These are phyloP conservation scores for Orychophragmus violaceus DNA, from an alignment of 345 rosid species.

Conservation along the genomic window DNA sequence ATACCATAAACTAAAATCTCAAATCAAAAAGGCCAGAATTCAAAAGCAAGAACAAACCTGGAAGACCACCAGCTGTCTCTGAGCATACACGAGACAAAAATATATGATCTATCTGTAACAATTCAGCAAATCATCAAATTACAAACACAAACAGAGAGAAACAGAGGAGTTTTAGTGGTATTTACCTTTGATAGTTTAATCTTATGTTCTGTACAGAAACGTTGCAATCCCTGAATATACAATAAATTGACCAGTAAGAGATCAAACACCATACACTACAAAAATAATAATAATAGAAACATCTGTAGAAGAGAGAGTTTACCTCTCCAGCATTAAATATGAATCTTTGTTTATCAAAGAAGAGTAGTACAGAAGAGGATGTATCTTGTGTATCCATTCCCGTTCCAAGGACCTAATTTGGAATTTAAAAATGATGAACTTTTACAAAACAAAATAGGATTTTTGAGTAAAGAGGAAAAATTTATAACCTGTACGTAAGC, in stretches of 20 bases:
- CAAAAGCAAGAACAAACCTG: slow-evolving; percentile 51
- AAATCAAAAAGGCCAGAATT: neutral
- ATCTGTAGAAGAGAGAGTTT: neutral
- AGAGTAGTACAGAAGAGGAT: slow-evolving; percentile 80
- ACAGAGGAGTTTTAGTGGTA: slow-evolving; percentile 17
- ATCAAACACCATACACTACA: neutral
- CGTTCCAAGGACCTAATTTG: slow-evolving; percentile 70
- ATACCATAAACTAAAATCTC: neutral
- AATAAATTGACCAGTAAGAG: neutral
- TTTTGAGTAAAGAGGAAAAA: neutral
- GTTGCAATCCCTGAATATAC: slow-evolving; percentile 67
- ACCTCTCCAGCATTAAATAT: slow-evolving; percentile 98
- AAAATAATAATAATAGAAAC: neutral
- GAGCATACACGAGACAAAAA: slow-evolving; percentile 95
- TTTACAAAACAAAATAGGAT: neutral
- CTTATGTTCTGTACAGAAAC: slow-evolving; percentile 91
- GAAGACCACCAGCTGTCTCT: slow-evolving; percentile 96
- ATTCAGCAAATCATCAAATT: slow-evolving; percentile 15
- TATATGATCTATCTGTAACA: slow-evolving; percentile 80
- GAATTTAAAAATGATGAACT: neutral
- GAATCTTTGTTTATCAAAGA: slow-evolving; percentile 88
- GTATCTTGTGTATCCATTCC: slow-evolving; percentile 99
- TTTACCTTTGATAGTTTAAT: slow-evolving; percentile 89
- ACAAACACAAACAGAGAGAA: neutral
- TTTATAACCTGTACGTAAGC: slow-evolving; percentile 71